A percentile compares a stretch with the other conserved stretches of the same genome.
phyloP scores from a whole-genome alignment of 441 rosid genomes.

The Corymbia citriodora region DNA sequence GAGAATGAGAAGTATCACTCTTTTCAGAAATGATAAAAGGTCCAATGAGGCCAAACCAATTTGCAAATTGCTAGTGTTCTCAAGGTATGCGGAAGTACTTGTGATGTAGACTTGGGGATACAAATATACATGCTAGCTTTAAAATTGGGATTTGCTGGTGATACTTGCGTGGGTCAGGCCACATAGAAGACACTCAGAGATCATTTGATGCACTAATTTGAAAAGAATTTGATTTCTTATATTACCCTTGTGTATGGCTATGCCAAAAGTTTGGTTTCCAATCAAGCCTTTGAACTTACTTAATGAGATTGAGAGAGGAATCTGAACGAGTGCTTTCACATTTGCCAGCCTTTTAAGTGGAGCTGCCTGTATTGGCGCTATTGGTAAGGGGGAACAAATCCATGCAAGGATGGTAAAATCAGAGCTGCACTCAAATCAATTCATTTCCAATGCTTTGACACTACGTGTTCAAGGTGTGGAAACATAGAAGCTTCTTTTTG shows the following conservation, averaged over 20 bases:
- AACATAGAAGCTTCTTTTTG: rapidly evolving
- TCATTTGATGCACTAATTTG: not conserved
- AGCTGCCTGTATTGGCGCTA: no score
- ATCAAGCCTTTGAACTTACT: constrained; percentile 30
- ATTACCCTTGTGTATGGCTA: not conserved
- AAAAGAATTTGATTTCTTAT: not conserved
- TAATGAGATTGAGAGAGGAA: no score
- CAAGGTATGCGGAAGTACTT: constrained; percentile 54
- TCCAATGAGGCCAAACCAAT: constrained; percentile 44
- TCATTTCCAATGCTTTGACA: no score
- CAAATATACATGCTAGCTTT: constrained; percentile 12
- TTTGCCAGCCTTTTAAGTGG: no score
- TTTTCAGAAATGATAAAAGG: constrained; percentile 44
- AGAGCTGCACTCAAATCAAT: no score
- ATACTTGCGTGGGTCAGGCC: not conserved
- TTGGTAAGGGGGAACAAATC: no score
- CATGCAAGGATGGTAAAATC: no score
- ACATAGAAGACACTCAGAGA: not conserved
- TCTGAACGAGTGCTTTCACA: rapidly evolving
- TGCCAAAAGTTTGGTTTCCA: not conserved
- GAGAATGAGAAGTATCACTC: constrained; percentile 26
- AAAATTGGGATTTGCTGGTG: no score
- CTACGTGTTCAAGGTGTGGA: no score
- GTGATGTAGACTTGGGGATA: constrained; percentile 31
- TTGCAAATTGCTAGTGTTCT: constrained; percentile 48